Evolutionary conservation across 345 rosid genomes (phyloP), one percentile per base, ranked within the genome.

Genomic region (Laguncularia racemosa): DNA sequence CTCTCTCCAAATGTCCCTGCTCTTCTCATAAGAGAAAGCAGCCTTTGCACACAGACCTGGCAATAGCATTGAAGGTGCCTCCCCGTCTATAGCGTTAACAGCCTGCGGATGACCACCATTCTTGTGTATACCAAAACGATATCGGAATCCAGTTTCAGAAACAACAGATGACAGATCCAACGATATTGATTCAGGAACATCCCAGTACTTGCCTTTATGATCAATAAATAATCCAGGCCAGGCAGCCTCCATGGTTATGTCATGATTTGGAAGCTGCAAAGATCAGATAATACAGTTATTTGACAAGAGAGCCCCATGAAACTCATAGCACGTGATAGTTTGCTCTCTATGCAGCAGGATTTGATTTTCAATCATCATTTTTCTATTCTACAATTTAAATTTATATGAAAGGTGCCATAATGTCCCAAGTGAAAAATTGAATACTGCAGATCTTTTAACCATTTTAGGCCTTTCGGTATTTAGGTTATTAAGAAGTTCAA

Each of bases 1-100:
- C 52, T 56, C 66, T 78, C 92, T 84, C 96, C 95, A 85, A 17
- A 91, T 20, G 56, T 88, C 83, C 61, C 63, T 81, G 52, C 76
- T 81, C 72, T 73, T 79, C 73, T 76, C 77, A 67, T 78, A 91
- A 38, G 98, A 84, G 73, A 88, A 78, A 18, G 84, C 90, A 63
- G 84, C 96, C 76, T 82, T 85, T 48, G 82, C 85, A 51, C 95
- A 85, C 62, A 88, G 52, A 63, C 98, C 92, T 46, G 88, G 95
- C 79, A 79, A 52, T 66, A 91, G 71, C 53, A 88, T 59, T 19
- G 70, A 63, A 62, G 97, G 96, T 47, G 73, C 70, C 63, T 73
- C 84, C 61, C 54, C 77, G 46, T 66, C 62, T 51, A 53, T 26
- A 50, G 67, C 60, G 56, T 72, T 69, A 61, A 67, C 73, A 70